A percentile compares a stretch with the other conserved stretches of the same genome.
phyloP scores from a whole-genome alignment of 371 early-diverging fungal genomes.

The Chytridium lagenaria region DNA sequence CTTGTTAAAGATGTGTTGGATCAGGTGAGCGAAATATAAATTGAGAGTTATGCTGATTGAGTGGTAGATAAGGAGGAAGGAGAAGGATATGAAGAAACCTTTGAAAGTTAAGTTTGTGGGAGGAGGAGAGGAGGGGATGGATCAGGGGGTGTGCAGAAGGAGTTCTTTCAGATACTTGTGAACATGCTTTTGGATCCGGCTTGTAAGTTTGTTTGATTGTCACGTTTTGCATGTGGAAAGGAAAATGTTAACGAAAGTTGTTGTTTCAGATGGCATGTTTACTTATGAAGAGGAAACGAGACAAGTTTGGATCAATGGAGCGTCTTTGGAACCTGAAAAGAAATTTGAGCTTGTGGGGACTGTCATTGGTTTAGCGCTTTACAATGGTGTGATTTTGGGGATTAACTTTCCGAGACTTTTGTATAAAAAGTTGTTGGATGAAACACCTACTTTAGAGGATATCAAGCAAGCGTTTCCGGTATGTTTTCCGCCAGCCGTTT shows the following conservation, averaged over 20 bases:
- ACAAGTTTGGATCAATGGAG: conserved; percentile 56
- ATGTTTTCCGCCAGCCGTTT: conserved; percentile 44
- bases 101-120: conserved; percentile 72
- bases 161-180: conserved; percentile 73
- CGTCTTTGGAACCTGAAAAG: conserved; percentile 51
- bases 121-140: conserved; percentile 86
- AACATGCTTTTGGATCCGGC: conserved; percentile 61
- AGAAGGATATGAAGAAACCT: conserved; percentile 66
- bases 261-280: conserved; percentile 56
- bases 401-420: conserved; percentile 59
- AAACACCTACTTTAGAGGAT: conserved; percentile 60
- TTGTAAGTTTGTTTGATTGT: conserved; percentile 3
- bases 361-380: conserved; percentile 78
- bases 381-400: conserved; percentile 75
- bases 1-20: conserved; percentile 73
- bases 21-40: conserved; percentile 60
- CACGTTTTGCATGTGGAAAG: too few relatives aligned
- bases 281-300: conserved; percentile 63
- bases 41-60: too few relatives aligned
- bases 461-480: conserved; percentile 64
- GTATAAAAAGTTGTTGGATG: conserved; percentile 70
- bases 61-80: conserved; percentile 46
- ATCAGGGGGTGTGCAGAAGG: conserved; percentile 88
- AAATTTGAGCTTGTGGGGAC: conserved; percentile 69
- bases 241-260: background rate